A percentile compares a stretch with the other conserved stretches of the same genome.
Evolutionary conservation across 1,284 basidiomycete genomes (phyloP).

Genomic region (Marasmius sp.): DNA sequence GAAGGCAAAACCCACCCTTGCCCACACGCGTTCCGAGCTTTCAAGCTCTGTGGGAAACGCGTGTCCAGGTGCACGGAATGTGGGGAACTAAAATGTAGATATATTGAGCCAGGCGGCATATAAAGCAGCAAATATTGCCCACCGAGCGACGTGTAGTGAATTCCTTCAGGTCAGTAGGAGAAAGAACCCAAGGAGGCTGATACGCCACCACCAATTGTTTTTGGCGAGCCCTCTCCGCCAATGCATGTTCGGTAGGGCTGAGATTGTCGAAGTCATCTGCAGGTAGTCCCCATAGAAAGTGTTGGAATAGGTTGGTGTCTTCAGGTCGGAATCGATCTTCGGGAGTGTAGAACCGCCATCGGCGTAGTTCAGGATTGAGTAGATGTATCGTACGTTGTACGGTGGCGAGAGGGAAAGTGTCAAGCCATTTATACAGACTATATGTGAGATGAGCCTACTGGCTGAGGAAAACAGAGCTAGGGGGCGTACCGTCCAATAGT

Average conservation of each 20-base stretch:
- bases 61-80: conserved; percentile 28
- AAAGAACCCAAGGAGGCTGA: conserved; percentile 67
- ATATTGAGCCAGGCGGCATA: background rate
- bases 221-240: conserved; percentile 15
- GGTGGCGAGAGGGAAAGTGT: conserved; percentile 54
- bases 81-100: conserved; percentile 34
- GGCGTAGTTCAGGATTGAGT: conserved; percentile 37
- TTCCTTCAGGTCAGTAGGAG: conserved; percentile 51
- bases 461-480: background rate
- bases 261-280: conserved; percentile 10
- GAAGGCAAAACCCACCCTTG: conserved; percentile 45
- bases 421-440: conserved; percentile 40
- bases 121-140: conserved; percentile 16
- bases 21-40: conserved; percentile 60
- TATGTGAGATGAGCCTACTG: background rate
- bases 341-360: conserved; percentile 43
- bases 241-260: conserved; percentile 12
- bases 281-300: conserved; percentile 48
- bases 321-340: conserved; percentile 30
- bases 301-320: conserved; percentile 44
- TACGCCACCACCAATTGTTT: conserved; percentile 51
- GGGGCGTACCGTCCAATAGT: conserved; percentile 38
- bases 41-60: conserved; percentile 30
- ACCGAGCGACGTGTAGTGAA: conserved; percentile 52
- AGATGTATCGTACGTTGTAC: conserved; percentile 53